Evolutionary conservation across 1,284 basidiomycete genomes (phyloP).

Genomic region (Pseudozyma sp.): DNA sequence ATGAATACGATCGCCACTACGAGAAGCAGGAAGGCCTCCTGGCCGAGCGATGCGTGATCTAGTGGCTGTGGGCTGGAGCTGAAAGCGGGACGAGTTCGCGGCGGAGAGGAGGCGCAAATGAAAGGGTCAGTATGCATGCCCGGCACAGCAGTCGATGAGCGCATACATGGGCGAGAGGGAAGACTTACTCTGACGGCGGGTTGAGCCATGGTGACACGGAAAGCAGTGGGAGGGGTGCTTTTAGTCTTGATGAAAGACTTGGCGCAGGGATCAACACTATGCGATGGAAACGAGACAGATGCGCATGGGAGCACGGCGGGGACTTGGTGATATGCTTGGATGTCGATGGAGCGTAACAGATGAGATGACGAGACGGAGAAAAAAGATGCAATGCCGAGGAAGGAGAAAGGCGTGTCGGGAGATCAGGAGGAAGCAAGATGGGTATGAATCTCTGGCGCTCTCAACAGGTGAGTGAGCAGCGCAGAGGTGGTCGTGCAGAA

Average conservation of each 20-base stretch:
- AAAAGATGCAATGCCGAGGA: slow-evolving; percentile 13
- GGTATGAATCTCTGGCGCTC: no score
- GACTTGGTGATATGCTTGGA: slow-evolving; percentile 12
- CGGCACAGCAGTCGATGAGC: neutral
- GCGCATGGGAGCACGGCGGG: slow-evolving; percentile 10
- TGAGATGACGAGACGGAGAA: slow-evolving; percentile 8
- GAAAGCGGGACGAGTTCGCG: neutral
- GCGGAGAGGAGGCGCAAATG: neutral
- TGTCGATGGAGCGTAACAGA: slow-evolving; percentile 15
- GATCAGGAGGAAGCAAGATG: no score
- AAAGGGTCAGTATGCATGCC: slow-evolving; percentile 1
- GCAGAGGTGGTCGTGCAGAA: no score
- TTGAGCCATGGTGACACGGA: slow-evolving; percentile 33
- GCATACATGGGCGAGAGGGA: no score
- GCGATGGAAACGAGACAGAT: neutral
- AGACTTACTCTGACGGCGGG: slow-evolving; percentile 42
- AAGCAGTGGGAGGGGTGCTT: neutral
- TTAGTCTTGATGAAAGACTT: slow-evolving; percentile 12
- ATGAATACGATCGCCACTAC: slow-evolving; percentile 49
- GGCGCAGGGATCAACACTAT: slow-evolving; percentile 11
- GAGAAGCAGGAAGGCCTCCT: slow-evolving; percentile 45
- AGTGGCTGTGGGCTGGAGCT: slow-evolving; percentile 34
- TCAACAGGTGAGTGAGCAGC: no score
- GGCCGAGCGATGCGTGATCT: slow-evolving; percentile 40
- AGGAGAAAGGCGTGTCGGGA: neutral